These are phyloP conservation scores for Axilococcus clingmanii DNA, from an alignment of 139 green algal species.

Conservation along the genomic window DNA sequence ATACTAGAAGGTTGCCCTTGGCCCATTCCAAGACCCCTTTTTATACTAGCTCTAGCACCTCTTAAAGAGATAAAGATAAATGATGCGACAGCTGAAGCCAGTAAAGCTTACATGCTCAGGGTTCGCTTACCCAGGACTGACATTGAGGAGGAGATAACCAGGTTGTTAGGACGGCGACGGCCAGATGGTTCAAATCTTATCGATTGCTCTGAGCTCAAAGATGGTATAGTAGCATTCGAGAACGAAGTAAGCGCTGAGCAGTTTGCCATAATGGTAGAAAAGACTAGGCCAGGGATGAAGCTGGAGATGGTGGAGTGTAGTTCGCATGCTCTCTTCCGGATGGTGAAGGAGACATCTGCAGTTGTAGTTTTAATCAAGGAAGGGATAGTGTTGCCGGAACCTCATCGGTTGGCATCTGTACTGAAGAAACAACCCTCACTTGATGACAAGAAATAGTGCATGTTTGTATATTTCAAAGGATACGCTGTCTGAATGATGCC, in stretches of 20 bases:
- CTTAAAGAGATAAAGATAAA: too few species aligned
- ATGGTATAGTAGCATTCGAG: conserved; percentile 59
- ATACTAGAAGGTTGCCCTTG: conserved; percentile 54
- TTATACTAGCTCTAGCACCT: conserved; percentile 49
- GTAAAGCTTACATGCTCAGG: conserved; percentile 39
- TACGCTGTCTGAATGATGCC: too few species aligned
- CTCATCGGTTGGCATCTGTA: conserved; percentile 42
- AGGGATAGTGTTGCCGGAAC: conserved; percentile 25
- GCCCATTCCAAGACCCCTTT: conserved; percentile 51
- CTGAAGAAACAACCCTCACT: conserved; percentile 19
- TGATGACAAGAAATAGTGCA: conserved; percentile 9
- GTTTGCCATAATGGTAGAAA: conserved; percentile 43
- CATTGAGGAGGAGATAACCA: conserved; percentile 35
- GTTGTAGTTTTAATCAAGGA: conserved; percentile 48
- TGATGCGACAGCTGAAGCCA: too few species aligned
- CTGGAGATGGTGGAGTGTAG: conserved; percentile 43
- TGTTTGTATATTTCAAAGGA: not conserved
- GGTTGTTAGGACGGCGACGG: conserved; percentile 38
- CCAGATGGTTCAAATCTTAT: conserved; percentile 17
- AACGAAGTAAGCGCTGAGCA: conserved; percentile 32
- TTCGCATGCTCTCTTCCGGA: conserved; percentile 48
- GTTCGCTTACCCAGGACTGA: conserved; percentile 31
- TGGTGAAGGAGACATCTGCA: conserved; percentile 25
- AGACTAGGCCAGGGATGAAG: conserved; percentile 1
- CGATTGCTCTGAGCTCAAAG: conserved; percentile 29